Conservation (phyloP, 176 grass and related monocot genomes). For the Panicum miliaceum region DNA sequence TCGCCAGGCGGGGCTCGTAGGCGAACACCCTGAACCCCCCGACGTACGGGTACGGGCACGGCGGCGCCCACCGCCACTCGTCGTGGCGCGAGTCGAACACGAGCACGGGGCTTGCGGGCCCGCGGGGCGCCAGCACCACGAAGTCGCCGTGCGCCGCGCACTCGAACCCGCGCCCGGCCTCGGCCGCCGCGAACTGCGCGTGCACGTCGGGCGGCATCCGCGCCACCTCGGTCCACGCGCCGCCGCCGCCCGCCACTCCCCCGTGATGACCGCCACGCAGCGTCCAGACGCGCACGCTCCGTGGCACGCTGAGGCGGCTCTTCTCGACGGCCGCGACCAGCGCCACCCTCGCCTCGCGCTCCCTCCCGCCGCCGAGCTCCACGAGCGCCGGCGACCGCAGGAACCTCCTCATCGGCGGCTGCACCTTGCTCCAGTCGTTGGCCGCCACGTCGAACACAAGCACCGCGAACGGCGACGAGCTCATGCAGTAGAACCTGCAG, state of each 20-base stretch:
- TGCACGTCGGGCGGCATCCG: constrained; percentile 81
- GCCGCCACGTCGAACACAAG: constrained; percentile 66
- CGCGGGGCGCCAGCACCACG: constrained; percentile 62
- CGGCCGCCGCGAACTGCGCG: constrained; percentile 54
- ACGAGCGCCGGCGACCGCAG: constrained; percentile 77
- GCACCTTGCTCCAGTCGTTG: constrained; percentile 84
- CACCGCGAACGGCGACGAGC: constrained; percentile 78
- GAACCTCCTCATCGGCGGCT: constrained; percentile 91
- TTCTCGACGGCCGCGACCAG: constrained; percentile 92
- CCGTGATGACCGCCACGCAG: constrained; percentile 37
- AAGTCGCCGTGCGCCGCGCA: constrained; percentile 73
- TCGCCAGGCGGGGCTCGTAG: constrained; percentile 79
- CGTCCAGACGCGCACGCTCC: constrained; percentile 87
- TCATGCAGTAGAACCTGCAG: constrained; percentile 93
- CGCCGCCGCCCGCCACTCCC: constrained; percentile 13
- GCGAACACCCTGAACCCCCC: constrained; percentile 69
- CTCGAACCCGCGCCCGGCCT: constrained; percentile 72
- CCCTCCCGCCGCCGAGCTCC: constrained; percentile 59
- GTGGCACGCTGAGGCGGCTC: constrained; percentile 86
- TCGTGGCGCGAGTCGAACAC: constrained; percentile 68
- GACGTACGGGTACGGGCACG: constrained; percentile 58
- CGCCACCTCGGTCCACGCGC: constrained; percentile 74
- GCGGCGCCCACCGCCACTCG: constrained; percentile 85
- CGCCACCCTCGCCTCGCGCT: constrained; percentile 48
- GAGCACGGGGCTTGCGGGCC: constrained; percentile 45